Evolutionary conservation across 768 basidiomycete species (phyloP).

Genomic region (Tulasnella calospora): DNA sequence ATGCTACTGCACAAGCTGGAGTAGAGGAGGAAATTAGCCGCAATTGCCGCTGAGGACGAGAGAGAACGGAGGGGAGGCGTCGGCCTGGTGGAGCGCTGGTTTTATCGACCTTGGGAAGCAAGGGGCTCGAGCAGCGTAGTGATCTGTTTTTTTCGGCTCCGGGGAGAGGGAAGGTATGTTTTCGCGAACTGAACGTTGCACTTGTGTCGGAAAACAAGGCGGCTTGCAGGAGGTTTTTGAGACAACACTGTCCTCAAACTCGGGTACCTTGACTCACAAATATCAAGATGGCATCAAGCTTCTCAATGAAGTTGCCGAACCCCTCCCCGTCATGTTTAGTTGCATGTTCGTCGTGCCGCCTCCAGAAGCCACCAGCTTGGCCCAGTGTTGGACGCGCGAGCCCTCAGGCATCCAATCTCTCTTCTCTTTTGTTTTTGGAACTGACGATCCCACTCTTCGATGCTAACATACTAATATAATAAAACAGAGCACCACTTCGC

Average conservation of each 20-base stretch:
- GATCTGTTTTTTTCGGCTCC: background rate
- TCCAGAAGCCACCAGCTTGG: background rate
- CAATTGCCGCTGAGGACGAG: background rate
- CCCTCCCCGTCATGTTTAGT: background rate
- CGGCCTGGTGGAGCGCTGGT: background rate
- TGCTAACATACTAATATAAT: slow-evolving; percentile 40
- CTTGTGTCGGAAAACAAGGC: background rate
- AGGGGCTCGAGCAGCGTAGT: background rate
- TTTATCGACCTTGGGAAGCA: background rate
- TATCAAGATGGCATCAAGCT: background rate
- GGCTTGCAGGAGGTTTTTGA: background rate
- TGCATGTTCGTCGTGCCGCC: background rate
- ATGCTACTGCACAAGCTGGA: background rate
- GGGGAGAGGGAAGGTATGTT: background rate
- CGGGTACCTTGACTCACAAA: background rate
- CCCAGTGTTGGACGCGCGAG: background rate
- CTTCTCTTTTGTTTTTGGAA: slow-evolving; percentile 46
- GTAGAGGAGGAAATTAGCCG: background rate
- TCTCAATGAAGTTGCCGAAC: background rate
- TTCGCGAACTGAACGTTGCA: background rate
- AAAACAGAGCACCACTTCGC: background rate
- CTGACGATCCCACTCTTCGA: slow-evolving; percentile 52
- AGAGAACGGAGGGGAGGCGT: background rate
- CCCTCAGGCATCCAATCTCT: too few species aligned
- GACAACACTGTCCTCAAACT: too few species aligned